Conservation (phyloP, 2,329 filamentous ascomycete species). For the Xylaria sp. region DNA sequence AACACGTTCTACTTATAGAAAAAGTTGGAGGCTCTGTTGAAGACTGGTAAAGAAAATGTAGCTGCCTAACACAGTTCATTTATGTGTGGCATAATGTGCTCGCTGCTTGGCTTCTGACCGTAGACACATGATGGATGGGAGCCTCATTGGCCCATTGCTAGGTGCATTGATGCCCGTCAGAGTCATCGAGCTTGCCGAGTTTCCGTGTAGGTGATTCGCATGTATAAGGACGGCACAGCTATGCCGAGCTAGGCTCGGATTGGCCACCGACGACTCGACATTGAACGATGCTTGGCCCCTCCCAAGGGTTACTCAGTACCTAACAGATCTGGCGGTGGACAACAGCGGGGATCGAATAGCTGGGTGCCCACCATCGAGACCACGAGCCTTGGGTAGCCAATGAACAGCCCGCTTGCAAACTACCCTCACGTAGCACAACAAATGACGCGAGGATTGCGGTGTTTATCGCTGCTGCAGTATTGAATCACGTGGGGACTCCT, state of each 20-base stretch:
- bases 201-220: slow-evolving; percentile 26
- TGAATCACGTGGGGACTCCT: slow-evolving; percentile 6
- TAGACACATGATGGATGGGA: slow-evolving; percentile 10
- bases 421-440: slow-evolving; percentile 20
- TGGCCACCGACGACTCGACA: slow-evolving; percentile 24
- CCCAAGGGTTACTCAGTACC: too few relatives aligned
- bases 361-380: slow-evolving; percentile 8
- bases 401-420: slow-evolving; percentile 1
- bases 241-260: slow-evolving; percentile 24
- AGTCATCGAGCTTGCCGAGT: slow-evolving; percentile 24
- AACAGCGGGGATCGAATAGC: slow-evolving; percentile 1
- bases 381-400: slow-evolving; percentile 20
- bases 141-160: slow-evolving; percentile 27
- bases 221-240: slow-evolving; percentile 25
- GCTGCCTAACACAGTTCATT: slow-evolving; percentile 27
- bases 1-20: not conserved
- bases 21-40: slow-evolving; percentile 9
- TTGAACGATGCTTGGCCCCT: slow-evolving; percentile 25
- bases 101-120: slow-evolving; percentile 12
- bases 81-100: slow-evolving; percentile 7
- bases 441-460: slow-evolving; percentile 23
- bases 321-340: slow-evolving; percentile 13
- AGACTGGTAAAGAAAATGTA: slow-evolving; percentile 1
- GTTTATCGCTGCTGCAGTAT: not conserved
- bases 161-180: slow-evolving; percentile 14